Conservation (phyloP, 306 rosid genomes). For the Lablab purpureus region DNA sequence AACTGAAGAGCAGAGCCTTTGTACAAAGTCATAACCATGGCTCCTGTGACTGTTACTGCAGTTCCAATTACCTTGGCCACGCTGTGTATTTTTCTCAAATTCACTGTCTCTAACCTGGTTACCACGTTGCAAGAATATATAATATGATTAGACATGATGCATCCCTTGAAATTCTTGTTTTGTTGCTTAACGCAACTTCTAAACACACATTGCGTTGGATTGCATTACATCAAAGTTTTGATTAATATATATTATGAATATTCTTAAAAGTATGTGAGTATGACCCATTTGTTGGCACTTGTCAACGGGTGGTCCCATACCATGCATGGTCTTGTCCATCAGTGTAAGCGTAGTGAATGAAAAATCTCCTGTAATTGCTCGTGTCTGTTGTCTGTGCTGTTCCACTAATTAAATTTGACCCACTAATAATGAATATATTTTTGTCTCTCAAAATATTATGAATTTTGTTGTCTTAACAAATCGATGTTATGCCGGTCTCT, state of each 20-base stretch:
- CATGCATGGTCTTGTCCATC: neutral
- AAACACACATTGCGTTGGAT: neutral
- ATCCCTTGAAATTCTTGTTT: neutral
- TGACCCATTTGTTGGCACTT: neutral
- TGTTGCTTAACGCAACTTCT: neutral
- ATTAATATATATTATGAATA: conserved; percentile 14
- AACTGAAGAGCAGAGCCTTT: conserved; percentile 79
- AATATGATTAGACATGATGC: conserved; percentile 24
- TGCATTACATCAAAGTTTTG: neutral
- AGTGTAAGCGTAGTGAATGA: neutral
- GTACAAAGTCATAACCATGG: conserved; percentile 96
- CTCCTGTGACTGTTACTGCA: conserved; percentile 77
- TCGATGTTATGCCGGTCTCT: neutral
- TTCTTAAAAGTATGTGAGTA: conserved; percentile 24
- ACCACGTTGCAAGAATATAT: neutral
- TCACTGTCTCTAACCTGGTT: conserved; percentile 82
- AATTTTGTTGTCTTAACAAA: neutral
- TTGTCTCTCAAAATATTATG: neutral
- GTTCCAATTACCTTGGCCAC: conserved; percentile 87
- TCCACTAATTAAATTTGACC: neutral
- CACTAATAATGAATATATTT: neutral
- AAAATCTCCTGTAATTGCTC: neutral
- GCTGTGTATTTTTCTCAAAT: conserved; percentile 75
- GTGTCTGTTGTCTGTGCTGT: neutral
- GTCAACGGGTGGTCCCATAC: conserved; percentile 34